Evolutionary conservation across 2,329 filamentous ascomycete genomes (phyloP).

Genomic region (Epichloe festucae): DNA sequence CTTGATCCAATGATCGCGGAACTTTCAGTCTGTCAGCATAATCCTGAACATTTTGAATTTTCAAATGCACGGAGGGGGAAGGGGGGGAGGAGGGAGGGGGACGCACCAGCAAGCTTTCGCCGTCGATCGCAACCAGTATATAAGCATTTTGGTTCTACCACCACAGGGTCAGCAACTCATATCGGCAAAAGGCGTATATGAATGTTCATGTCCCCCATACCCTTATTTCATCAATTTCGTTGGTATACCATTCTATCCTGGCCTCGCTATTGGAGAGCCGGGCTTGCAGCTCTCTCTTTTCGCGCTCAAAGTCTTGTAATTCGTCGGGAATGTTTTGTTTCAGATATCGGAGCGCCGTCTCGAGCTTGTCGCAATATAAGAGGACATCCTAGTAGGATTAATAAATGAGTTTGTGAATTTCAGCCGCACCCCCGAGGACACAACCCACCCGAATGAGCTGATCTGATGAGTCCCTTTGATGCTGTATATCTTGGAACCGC

Average conservation of each 20-base stretch:
- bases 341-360: constrained; percentile 30
- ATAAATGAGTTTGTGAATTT: neutral
- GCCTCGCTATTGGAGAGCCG: constrained; percentile 27
- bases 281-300: constrained; percentile 39
- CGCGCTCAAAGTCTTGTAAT: constrained; percentile 32
- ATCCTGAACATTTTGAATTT: neutral
- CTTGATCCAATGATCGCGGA: constrained; percentile 40
- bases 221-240: constrained; percentile 31
- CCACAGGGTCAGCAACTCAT: neutral
- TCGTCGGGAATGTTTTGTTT: constrained; percentile 28
- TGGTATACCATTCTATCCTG: constrained; percentile 20
- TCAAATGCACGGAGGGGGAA: neutral
- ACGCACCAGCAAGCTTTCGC: constrained; percentile 45
- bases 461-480: constrained; percentile 27
- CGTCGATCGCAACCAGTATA: constrained; percentile 48
- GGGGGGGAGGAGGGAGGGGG: neutral
- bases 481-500: constrained; percentile 31
- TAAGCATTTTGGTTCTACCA: constrained; percentile 43
- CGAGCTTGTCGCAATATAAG: constrained; percentile 25
- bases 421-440: neutral
- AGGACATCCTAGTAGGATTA: constrained; percentile 16
- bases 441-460: constrained; percentile 32
- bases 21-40: constrained; percentile 26
- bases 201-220: constrained; percentile 18
- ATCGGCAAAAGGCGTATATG: neutral